Evolutionary conservation across 2,329 filamentous ascomycete species (phyloP).

Genomic region (Paraphaeosphaeria minitans): DNA sequence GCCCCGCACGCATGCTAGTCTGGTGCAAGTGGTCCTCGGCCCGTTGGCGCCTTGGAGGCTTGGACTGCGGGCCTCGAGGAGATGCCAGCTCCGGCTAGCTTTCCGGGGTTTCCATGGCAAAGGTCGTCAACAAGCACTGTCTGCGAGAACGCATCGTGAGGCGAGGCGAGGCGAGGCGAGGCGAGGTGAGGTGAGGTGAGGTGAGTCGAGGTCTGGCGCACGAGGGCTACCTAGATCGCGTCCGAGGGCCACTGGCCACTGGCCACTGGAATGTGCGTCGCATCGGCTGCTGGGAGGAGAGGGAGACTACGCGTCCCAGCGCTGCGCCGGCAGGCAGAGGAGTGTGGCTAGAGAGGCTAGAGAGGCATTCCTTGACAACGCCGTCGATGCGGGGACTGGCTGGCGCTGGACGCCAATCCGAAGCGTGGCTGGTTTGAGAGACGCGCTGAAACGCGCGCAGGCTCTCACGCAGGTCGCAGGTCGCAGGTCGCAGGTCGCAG

Average conservation of each 20-base stretch:
- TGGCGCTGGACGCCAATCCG: slow-evolving; percentile 10
- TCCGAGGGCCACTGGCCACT: slow-evolving; percentile 1
- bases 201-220: background rate
- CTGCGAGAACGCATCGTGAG: slow-evolving; percentile 10
- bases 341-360: slow-evolving; percentile 12
- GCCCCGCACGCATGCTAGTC: slow-evolving; percentile 8
- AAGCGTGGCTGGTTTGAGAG: slow-evolving; percentile 20
- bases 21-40: slow-evolving; percentile 9
- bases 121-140: slow-evolving; percentile 4
- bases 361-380: slow-evolving; percentile 7
- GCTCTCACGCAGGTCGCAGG: background rate
- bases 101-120: slow-evolving; percentile 16
- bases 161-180: background rate
- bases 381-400: slow-evolving; percentile 12
- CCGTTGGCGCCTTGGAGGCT: slow-evolving; percentile 10
- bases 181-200: background rate
- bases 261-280: slow-evolving; percentile 9
- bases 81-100: slow-evolving; percentile 3
- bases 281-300: background rate
- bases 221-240: too few species aligned
- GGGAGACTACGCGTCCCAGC: slow-evolving; percentile 14
- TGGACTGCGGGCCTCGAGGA: background rate
- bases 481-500: background rate
- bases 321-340: slow-evolving; percentile 16
- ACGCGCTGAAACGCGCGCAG: slow-evolving; percentile 19